Base-by-base conservation (phyloP, 176 grass and related monocot species). In the Paspalum vaginatum region DNA sequence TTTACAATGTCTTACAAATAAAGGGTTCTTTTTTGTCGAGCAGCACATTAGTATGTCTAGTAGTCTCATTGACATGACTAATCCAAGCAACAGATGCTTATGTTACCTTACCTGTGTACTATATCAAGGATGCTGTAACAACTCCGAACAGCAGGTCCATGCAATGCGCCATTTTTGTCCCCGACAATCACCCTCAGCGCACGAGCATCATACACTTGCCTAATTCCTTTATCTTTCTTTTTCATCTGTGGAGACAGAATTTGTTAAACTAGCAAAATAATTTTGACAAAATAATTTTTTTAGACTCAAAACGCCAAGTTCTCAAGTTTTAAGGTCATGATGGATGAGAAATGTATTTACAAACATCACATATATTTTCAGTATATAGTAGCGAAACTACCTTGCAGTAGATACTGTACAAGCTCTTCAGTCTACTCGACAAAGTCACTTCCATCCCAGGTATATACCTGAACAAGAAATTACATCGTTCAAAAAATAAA, bases 371-470 rank as follows among this genome's bases (percentile, higher is more conserved):
- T 70, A 66, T 61, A 63, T 44, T 81, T 56, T 54, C 61, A 47
- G 2, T 58, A 76, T 61, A 61, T 50, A 70, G 24, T 61, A 66
- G 25, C 71, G 58, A 57, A 82, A 98, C 88, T 84, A 98, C 95
- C 95, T 98, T 98, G 82, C 85, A 91, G 81, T 94, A 93, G 58
- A 98, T 89, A 86, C 95, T 89, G 72, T 98, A 98, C 76, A 94
- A 89, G 81, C 95, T 98, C 82, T 98, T 98, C 51, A 98, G 82
- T 79, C 95, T 87, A 88, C 92, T 94, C 12, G 89, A 94, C 79
- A 98, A 75, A 83, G 84, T 90, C 50, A 98, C 95, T 91, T 98
- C 95, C 95, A 98, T 98, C 75, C 95, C 95, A 25, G 95, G 95
- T 85, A 95, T 98, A 54, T 98, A 98, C 72, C 95, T 98, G 87